Base-by-base conservation (phyloP, 1,139 yeast genomes). In the Eremothecium gossypii region DNA sequence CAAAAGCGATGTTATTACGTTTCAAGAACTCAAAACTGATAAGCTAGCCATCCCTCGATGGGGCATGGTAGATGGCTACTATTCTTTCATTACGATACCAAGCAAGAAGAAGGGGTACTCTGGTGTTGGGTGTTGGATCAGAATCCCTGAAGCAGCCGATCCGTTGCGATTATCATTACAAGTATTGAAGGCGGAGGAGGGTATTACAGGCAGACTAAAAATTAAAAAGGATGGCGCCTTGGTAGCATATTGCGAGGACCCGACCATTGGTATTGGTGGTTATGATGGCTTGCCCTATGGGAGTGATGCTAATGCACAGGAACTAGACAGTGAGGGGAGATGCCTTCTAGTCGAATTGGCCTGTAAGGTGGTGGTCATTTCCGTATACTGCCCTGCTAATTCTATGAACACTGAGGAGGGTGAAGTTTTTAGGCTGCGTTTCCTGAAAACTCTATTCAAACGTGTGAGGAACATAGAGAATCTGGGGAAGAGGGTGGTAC, bases 361-460 rank as follows among this genome's bases (percentile, higher is more conserved):
- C 1, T 68, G 63, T 45, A 72, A 75, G 48, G 62, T 79, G 2
- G 83, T 83, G 1, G 61, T 91, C 0, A 76, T 91, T 42, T 77
- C 89, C 1, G 72, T 86, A 1, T 91, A 91, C 57, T 89, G 97
- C 56, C 97, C 97, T 0, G 97, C 97, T 1, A 86, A 87, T 56
- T 84, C 96, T 0, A 66, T 67, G 63, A 69, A 66, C 0, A 74
- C 86, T 0, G 87, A 78, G 3, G 84, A 79, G 40, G 93, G 93
- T 8, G 83, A 80, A 45, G 61, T 60, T 13, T 82, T 69, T 52
- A 65, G 95, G 36, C 55, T 76, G 36, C 60, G 66, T 9, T 91
- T 84, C 54, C 66, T 84, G 44, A 65, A 67, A 12, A 62, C 74
- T 1, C 59, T 91, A 40, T 73, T 86, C 38, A 60, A 69, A 40